Conservation (phyloP, 345 rosid species). For the Mangifera indica region DNA sequence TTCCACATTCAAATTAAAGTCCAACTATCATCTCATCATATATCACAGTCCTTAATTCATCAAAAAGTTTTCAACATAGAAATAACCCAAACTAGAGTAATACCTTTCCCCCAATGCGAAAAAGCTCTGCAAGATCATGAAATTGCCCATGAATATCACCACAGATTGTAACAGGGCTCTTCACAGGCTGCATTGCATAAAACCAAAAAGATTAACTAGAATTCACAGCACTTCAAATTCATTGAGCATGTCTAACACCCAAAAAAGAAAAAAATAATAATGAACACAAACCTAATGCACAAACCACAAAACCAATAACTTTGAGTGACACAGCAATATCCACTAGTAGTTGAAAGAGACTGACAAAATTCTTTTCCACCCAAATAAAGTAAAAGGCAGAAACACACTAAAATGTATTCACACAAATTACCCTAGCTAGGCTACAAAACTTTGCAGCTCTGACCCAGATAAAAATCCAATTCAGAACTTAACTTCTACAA, state of each 20-base stretch:
- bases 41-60: constrained; percentile 1
- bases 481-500: neutral
- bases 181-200: constrained; percentile 68
- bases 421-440: too few species aligned
- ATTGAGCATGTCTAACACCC: neutral
- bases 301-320: neutral
- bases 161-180: constrained; percentile 95
- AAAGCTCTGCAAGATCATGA: constrained; percentile 99
- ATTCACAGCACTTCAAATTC: neutral
- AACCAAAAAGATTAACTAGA: constrained; percentile 35
- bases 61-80: neutral
- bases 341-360: neutral
- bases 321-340: neutral
- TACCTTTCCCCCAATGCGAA: constrained; percentile 79
- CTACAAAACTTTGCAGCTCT: too few species aligned
- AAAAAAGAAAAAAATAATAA: neutral
- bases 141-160: constrained; percentile 99
- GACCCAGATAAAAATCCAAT: neutral
- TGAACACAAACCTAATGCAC: neutral
- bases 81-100: constrained; percentile 4
- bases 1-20: neutral
- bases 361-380: neutral
- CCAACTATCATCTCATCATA: neutral
- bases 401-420: too few species aligned
- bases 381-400: neutral